Evolutionary conservation across 2,329 filamentous ascomycete species (phyloP).

Genomic region (Trichoderma simmonsii): DNA sequence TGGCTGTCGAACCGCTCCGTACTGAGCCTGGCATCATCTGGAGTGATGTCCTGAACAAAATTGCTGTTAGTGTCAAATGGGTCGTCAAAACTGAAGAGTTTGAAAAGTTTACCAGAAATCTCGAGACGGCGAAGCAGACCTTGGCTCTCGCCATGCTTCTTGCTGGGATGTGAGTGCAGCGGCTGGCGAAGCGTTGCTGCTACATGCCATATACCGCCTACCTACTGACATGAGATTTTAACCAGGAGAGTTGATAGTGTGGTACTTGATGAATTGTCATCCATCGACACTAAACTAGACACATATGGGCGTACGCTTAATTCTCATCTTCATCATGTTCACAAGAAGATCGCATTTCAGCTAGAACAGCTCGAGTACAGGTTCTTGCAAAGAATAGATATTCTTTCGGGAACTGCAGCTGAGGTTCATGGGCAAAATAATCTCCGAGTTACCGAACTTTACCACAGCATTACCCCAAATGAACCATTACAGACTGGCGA

Average conservation of each 20-base stretch:
- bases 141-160: not conserved
- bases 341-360: not conserved
- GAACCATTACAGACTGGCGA: not conserved
- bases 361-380: not conserved
- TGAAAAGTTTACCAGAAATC: not conserved
- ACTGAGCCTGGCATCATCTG: not conserved
- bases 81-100: not conserved
- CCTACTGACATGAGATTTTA: not conserved
- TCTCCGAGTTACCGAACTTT: not conserved
- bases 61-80: not conserved
- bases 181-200: rapidly evolving
- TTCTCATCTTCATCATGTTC: not conserved
- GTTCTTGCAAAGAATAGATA: not conserved
- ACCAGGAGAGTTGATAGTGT: not conserved
- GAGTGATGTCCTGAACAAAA: not conserved
- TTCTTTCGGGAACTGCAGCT: not conserved
- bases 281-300: not conserved
- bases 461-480: not conserved
- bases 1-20: not conserved
- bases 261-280: not conserved
- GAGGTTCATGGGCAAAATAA: not conserved
- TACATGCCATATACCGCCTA: not conserved
- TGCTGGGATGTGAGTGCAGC: not conserved
- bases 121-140: not conserved
- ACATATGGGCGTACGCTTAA: not conserved